A percentile compares a stretch with the other conserved stretches of the same genome.
These are phyloP conservation scores for Panellus pusillus DNA, from an alignment of 768 basidiomycete species.

Conservation along the genomic window DNA sequence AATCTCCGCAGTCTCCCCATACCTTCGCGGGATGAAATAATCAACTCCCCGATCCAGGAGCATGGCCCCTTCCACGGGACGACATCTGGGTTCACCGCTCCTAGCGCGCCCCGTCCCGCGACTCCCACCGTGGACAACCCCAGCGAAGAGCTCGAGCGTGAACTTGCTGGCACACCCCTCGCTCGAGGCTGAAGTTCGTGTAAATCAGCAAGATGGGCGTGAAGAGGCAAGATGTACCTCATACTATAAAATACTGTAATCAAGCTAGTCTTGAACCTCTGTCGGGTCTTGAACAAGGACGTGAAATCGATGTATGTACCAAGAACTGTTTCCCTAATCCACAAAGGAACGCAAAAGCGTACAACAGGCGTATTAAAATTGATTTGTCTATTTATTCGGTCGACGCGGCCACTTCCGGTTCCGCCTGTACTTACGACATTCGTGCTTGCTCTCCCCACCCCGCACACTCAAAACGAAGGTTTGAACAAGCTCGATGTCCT, in stretches of 20 bases:
- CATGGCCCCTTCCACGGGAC: conserved; percentile 60
- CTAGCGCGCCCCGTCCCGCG: conserved; percentile 44
- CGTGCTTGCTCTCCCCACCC: no score
- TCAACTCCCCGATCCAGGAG: conserved; percentile 74
- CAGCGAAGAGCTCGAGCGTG: conserved; percentile 80
- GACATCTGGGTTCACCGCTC: conserved; percentile 66
- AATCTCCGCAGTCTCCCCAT: conserved; percentile 62
- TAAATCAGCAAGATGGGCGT: neutral
- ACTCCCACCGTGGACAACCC: conserved; percentile 84
- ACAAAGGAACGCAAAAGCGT: no score
- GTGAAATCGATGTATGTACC: neutral
- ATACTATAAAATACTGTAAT: conserved; percentile 17
- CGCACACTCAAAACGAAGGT: conserved; percentile 60
- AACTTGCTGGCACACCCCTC: conserved; percentile 74
- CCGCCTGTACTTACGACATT: no score
- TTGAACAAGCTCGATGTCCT: conserved; percentile 62
- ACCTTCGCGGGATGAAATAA: conserved; percentile 78
- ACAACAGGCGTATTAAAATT: no score
- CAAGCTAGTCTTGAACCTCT: conserved; percentile 1
- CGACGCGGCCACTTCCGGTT: neutral
- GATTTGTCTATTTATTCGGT: neutral
- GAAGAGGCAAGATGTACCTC: conserved; percentile 5
- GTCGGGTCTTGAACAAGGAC: neutral
- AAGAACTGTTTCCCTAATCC: no score
- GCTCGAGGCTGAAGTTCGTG: conserved; percentile 31